Evolutionary conservation across 2,329 filamentous ascomycete genomes (phyloP), one percentile per base, ranked within the genome.

Genomic region (Phoma sp.): DNA sequence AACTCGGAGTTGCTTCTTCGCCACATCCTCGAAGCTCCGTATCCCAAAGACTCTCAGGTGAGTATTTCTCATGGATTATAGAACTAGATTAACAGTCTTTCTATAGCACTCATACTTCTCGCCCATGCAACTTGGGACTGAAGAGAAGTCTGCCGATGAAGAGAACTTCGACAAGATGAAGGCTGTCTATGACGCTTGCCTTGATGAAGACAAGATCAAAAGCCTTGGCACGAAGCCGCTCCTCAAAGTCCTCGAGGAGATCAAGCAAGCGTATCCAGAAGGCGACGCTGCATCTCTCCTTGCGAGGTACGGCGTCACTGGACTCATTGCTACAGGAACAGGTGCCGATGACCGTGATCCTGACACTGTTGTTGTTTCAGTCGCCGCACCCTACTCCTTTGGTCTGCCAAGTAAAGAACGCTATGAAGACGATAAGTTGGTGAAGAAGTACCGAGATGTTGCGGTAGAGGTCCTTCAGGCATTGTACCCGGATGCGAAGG

Each of bases 101-200:
- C n/a, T 4, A 6, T 59, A 81, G 78, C 80, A 82, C 59, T 83
- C 81, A 4, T 72, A 72, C 46, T 82, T 82, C 59, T 83, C 79
- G 39, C 80, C 67, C 10, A 65, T 69, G 67, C 60, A 68, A 35
- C 56, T 70, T 2, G 46, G 52, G 18, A 37, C 63, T 8, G 44
- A 70, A 2, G 66, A 75, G 10, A 76, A 78, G 38, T 79, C 77
- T 3, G 75, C 77, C 1, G 85, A 88, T 52, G 78, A 84, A 64
- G 72, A 82, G 27, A 91, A 89, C 66, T 90, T 90, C 65, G 74
- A 83, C 56, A 87, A 88, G 70, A 75, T 91, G 66, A 83, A 88
- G 69, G 73, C 80, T 40, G 83, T 81, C 0, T 91, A 90, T 64
- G 75, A 84, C 57, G 82, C 87, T 30, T 91, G 89, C 66, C 81